These are phyloP conservation scores for Apiospora aurea DNA, from an alignment of 2,329 filamentous ascomycete species.

Conservation along the genomic window DNA sequence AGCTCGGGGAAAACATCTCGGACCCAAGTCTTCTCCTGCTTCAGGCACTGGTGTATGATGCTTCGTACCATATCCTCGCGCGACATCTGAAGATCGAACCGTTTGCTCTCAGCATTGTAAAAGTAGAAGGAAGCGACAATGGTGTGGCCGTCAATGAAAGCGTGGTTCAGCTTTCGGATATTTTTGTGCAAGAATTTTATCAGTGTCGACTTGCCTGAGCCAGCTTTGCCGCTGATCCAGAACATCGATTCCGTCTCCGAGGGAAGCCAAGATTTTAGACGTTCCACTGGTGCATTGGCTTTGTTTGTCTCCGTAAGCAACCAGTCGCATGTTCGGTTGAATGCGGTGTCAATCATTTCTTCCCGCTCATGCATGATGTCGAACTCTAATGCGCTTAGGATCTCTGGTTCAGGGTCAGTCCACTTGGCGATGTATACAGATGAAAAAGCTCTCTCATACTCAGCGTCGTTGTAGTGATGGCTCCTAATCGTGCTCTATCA, in stretches of 20 bases:
- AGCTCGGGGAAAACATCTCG: slow-evolving; percentile 17
- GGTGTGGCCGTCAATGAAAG: slow-evolving; percentile 2
- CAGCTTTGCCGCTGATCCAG: slow-evolving; percentile 33
- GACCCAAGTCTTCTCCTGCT: slow-evolving; percentile 12
- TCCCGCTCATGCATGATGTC: neutral
- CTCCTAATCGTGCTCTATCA: too few relatives aligned
- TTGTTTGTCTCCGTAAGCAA: neutral
- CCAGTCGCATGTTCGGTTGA: neutral
- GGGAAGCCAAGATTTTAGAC: neutral
- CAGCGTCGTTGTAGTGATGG: too few relatives aligned
- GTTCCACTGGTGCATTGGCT: neutral
- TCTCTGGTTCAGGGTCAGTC: too few relatives aligned
- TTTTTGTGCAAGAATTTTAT: slow-evolving; percentile 26
- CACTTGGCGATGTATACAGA: too few relatives aligned
- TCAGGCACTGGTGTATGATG: slow-evolving; percentile 23
- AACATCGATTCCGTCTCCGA: slow-evolving; percentile 28
- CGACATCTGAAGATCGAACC: slow-evolving; percentile 21
- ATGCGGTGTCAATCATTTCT: neutral
- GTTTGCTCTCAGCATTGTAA: slow-evolving; percentile 14
- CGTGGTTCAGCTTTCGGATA: neutral
- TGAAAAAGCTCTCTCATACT: too few relatives aligned
- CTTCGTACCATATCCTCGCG: slow-evolving; percentile 24
- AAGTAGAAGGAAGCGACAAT: slow-evolving; percentile 23
- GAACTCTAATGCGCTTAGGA: slow-evolving; percentile 24
- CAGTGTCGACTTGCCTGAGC: slow-evolving; percentile 33